Conservation (phyloP, 257 asterid species). For the Nicotiana tomentosiformis region DNA sequence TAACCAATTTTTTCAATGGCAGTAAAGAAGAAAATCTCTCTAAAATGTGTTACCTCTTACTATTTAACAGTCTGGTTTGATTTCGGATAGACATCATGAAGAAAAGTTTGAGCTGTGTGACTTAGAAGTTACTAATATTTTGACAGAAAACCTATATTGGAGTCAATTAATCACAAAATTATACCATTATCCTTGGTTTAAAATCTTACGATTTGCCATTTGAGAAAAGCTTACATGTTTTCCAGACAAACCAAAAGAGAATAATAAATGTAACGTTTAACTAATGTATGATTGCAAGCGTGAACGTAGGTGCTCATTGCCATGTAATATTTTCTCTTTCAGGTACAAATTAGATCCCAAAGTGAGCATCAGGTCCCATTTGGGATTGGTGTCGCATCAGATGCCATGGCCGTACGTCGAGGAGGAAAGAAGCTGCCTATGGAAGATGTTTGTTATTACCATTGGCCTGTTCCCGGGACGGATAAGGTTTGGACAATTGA, state of each 20-base stretch:
- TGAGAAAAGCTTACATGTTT: not conserved
- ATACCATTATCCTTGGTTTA: not conserved
- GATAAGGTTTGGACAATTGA: conserved; percentile 55
- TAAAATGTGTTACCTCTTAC: not conserved
- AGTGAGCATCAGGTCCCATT: conserved; percentile 58
- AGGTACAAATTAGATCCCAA: conserved; percentile 61
- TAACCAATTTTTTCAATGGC: not conserved
- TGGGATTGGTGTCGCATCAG: conserved; percentile 78
- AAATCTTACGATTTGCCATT: not conserved
- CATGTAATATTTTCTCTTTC: conserved; percentile 13
- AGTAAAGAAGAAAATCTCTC: not conserved
- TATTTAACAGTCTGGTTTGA: not conserved
- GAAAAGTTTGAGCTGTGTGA: not conserved
- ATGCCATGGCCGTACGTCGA: conserved; percentile 81
- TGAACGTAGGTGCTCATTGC: not conserved
- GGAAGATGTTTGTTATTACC: conserved; percentile 87
- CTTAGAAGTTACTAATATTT: not conserved
- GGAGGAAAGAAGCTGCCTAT: conserved; percentile 83
- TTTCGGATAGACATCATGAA: not conserved
- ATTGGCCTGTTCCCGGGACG: conserved; percentile 85
- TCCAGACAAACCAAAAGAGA: not conserved
- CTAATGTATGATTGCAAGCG: conserved; percentile 8
- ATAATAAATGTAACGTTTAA: not conserved
- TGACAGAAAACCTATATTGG: not conserved
- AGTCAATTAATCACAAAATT: not conserved